Evolutionary conservation across 78 protist genomes (phyloP), one percentile per base, ranked within the genome.

Genomic region (Dictyostelium brefeldianum): DNA sequence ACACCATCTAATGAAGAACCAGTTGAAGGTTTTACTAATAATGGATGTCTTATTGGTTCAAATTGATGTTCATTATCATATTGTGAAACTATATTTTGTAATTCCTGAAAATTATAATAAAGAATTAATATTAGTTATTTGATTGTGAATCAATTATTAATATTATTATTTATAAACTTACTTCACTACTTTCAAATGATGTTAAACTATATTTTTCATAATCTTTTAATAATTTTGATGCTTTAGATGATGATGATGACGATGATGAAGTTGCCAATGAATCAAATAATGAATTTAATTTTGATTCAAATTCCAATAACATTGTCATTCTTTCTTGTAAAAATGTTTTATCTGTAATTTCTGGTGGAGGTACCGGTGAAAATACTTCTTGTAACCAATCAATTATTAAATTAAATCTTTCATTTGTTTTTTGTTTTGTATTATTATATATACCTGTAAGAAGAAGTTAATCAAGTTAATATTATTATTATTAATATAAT

Each of bases 351-450:
- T 85, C 92, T 43, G 43, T 25, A 36, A 71, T n/a, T 29, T 59
- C 78, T 43, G 81, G 65, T 41, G 83, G 43, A 46, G 92, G 83
- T 0, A 25, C 9, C 8, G 92, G 92, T 46, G 92, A 53, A 29
- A 85, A 85, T 20, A 85, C 43, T 17, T 85, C 92, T 48, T 73
- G 31, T 31, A 85, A 62, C 92, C 92, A 85, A 25, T 85, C 48
- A 22, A 59, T 25, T 0, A 54, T 85, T 25, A 31, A 36, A 74
- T 74, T 56, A 65, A 31, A 57, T 85, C 80, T 53, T 48, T 85
- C 92, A 9, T 17, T 56, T 5, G 83, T 64, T 29, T 48, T 75
- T 59, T 73, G 70, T 75, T 75, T 85, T 11, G 83, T 41, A 5
- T 57, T 15, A 17, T 54, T n/a, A 27, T 73, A 85, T 31, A 70